These are phyloP conservation scores for Paraphoma sp. DNA, from an alignment of 2,329 filamentous ascomycete species.

Conservation along the genomic window DNA sequence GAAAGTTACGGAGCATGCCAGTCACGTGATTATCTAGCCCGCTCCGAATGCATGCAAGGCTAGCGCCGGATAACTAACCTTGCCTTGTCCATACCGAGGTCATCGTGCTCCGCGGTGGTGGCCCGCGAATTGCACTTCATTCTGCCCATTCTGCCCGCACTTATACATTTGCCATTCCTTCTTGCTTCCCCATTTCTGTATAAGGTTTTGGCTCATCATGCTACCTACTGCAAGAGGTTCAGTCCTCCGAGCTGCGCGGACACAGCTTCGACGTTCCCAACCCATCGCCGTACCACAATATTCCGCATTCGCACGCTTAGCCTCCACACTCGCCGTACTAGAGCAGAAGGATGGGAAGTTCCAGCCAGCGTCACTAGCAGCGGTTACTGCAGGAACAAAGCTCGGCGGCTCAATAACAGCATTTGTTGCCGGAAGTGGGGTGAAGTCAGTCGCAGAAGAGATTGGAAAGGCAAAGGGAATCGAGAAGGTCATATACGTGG, in stretches of 20 bases:
- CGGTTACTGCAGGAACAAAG: slow-evolving; percentile 84
- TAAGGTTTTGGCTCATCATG: slow-evolving; percentile 30
- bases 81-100: slow-evolving; percentile 35
- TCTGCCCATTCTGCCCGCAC: not conserved
- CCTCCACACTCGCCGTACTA: slow-evolving; percentile 88
- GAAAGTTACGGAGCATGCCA: slow-evolving; percentile 19
- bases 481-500: slow-evolving; percentile 88
- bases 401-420: slow-evolving; percentile 85
- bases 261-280: slow-evolving; percentile 52
- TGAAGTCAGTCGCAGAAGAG: slow-evolving; percentile 78
- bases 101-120: slow-evolving; percentile 16
- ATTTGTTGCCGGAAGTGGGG: slow-evolving; percentile 82
- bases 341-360: slow-evolving; percentile 93
- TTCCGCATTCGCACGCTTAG: slow-evolving; percentile 69
- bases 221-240: slow-evolving; percentile 45
- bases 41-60: slow-evolving; percentile 13
- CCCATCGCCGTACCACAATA: slow-evolving; percentile 49
- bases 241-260: slow-evolving; percentile 46
- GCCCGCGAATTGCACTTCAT: not conserved
- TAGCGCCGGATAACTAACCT: slow-evolving; percentile 24
- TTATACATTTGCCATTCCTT: too few relatives aligned
- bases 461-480: slow-evolving; percentile 88
- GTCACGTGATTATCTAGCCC: slow-evolving; percentile 20
- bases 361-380: slow-evolving; percentile 80
- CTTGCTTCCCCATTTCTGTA: not conserved